A percentile compares a stretch with the other conserved stretches of the same genome.
Conservation (phyloP, 176 grass and related monocot genomes). For the Carex kokanica region DNA sequence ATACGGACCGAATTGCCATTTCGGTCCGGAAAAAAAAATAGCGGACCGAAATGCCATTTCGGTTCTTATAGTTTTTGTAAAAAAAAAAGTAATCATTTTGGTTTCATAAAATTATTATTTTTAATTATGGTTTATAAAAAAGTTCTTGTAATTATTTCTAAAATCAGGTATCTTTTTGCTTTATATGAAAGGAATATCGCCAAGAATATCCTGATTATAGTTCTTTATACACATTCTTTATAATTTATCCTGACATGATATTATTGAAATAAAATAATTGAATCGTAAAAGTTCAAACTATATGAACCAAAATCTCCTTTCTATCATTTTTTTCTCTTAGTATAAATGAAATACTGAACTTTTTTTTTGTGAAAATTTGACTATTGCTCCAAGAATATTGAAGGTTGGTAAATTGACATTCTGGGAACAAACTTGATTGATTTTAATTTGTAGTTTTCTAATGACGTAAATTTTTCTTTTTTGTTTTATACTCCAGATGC, state of each 20-base stretch:
- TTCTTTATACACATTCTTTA: not conserved
- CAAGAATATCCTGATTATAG: not conserved
- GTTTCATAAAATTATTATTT: too few relatives aligned
- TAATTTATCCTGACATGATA: not conserved
- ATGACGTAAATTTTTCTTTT: not conserved
- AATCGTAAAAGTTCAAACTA: not conserved
- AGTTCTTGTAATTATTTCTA: not conserved
- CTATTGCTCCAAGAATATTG: not conserved
- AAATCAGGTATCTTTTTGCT: not conserved
- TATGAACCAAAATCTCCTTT: not conserved
- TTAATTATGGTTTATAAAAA: too few relatives aligned
- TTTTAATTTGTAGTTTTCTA: not conserved
- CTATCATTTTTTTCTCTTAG: not conserved
- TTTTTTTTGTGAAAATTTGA: not conserved
- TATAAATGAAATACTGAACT: not conserved
- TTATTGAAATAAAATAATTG: not conserved
- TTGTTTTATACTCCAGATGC: not conserved
- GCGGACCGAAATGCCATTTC: too few relatives aligned
- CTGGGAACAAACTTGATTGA: not conserved
- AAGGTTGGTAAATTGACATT: not conserved
- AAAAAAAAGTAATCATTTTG: too few relatives aligned
- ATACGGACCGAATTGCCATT: too few relatives aligned
- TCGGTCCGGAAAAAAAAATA: too few relatives aligned
- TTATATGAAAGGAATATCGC: not conserved
- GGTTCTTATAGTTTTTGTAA: too few relatives aligned